Evolutionary conservation across 495 filamentous ascomycete genomes (phyloP), one percentile per base, ranked within the genome.

Genomic region (Neurospora sp.): DNA sequence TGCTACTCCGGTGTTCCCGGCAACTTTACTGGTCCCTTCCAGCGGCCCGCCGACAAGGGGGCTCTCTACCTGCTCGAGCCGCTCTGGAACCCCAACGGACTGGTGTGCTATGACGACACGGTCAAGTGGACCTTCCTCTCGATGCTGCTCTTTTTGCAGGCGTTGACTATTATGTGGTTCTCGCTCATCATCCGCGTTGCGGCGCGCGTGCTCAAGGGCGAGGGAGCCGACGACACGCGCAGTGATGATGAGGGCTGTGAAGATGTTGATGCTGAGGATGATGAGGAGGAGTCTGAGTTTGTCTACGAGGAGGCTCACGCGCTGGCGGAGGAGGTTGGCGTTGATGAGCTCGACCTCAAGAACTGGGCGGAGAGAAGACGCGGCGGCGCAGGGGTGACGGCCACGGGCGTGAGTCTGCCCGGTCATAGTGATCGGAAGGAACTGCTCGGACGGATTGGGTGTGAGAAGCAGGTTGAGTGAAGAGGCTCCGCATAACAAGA

Each of bases 231-330:
- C 71, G 95, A 98, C 77, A 86, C 88, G 39, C 90, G 95, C 70
- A 96, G 93, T 79, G 94, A 97, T 75, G 94, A 94, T 74, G 95
- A 98, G 78, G 92, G 83, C 35, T 66, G 93, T 79, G 94, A 97
- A 75, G 94, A 94, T 75, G 96, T 83, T 39, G 91, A 89, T 54
- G 90, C 86, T 27, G 86, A 88, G 35, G 87, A 89, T 20, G 85
- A 86, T 3, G 84, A 89, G 27, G 85, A 87, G 3, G 83, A 89
- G 41, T 4, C 87, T 12, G 82, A 84, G 73, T 81, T 79, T 72
- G 80, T 84, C 46, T 84, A 86, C 37, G 85, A 86, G 75, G 83
- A 84, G 48, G 82, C 82, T 39, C 75, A 81, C 44, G 86, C 88
- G 11, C 81, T 89, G 18, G 89, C 91, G 81, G 85, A 91, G 81